phyloP scores from a whole-genome alignment of 2,329 filamentous ascomycete genomes.

The Dactylellina parvicollis region DNA sequence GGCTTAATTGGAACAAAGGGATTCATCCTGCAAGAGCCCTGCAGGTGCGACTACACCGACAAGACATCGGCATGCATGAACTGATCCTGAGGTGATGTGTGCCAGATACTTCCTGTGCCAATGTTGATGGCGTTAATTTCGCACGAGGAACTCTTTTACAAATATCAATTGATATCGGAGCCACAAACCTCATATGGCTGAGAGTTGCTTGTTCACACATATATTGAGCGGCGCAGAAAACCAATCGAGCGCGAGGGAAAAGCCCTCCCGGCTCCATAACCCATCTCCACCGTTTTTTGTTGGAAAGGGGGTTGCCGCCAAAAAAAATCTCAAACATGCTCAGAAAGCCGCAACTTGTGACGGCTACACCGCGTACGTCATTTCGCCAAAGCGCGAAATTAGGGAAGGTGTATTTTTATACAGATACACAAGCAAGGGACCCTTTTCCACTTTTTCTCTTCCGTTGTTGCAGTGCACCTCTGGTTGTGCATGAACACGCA shows the following conservation, averaged over 20 bases:
- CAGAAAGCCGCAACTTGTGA: slow-evolving; percentile 16
- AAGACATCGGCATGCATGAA: slow-evolving; percentile 14
- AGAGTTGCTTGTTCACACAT: too few relatives aligned
- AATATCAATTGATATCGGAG: background rate
- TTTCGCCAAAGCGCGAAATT: slow-evolving; percentile 41
- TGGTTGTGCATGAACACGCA: slow-evolving; percentile 26
- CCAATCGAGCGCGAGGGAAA: background rate
- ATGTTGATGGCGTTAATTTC: background rate
- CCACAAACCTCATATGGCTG: too few relatives aligned
- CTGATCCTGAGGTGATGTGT: slow-evolving; percentile 30
- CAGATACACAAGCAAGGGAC: slow-evolving; percentile 30
- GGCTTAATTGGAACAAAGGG: slow-evolving; percentile 31
- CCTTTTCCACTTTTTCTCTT: background rate
- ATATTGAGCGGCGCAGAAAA: background rate
- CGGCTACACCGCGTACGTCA: slow-evolving; percentile 38
- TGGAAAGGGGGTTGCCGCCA: slow-evolving; percentile 18
- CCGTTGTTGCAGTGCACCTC: slow-evolving; percentile 28
- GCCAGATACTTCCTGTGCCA: slow-evolving; percentile 5
- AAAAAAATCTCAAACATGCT: background rate
- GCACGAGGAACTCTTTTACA: background rate
- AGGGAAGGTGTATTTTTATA: slow-evolving; percentile 17
- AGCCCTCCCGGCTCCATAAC: too few relatives aligned
- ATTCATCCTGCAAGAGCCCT: slow-evolving; percentile 24
- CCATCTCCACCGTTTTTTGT: background rate
- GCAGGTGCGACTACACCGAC: background rate